Conservation (phyloP, 2,329 filamentous ascomycete species). For the Cryphonectria naterciae region DNA sequence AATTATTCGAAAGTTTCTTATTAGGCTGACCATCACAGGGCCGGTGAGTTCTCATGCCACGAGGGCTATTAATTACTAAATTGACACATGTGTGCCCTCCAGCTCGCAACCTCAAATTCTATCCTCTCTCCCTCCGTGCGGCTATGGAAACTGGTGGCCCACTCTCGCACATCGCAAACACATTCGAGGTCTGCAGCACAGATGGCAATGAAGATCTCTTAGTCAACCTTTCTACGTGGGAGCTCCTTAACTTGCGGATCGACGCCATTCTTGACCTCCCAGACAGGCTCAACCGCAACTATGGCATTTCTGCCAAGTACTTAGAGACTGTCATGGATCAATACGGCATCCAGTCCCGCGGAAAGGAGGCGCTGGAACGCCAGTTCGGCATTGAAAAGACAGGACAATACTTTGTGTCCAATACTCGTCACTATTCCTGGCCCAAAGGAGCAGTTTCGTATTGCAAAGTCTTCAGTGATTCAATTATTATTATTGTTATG, state of each 20-base stretch:
- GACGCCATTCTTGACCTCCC: conserved; percentile 46
- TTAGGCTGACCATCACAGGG: conserved; percentile 8
- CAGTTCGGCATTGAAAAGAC: conserved; percentile 39
- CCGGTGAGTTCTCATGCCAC: background rate
- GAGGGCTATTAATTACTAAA: background rate
- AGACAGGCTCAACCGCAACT: conserved; percentile 42
- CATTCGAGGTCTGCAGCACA: conserved; percentile 43
- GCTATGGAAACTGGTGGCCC: conserved; percentile 29
- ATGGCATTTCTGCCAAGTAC: conserved; percentile 44
- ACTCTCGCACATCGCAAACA: conserved; percentile 37
- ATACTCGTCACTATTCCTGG: conserved; percentile 53
- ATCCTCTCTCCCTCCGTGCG: conserved; percentile 33
- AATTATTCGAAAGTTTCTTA: background rate
- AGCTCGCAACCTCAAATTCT: conserved; percentile 51
- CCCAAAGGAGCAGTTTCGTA: conserved; percentile 50
- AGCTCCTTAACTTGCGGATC: conserved; percentile 49
- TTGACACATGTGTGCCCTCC: background rate
- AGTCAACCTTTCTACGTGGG: conserved; percentile 43
- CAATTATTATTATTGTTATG: too few species aligned
- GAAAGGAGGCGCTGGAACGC: conserved; percentile 43
- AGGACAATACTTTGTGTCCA: conserved; percentile 43
- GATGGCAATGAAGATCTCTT: conserved; percentile 28
- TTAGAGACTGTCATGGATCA: conserved; percentile 38
- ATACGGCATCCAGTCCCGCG: conserved; percentile 46
- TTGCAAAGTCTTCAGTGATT: background rate